A percentile compares a stretch with the other conserved stretches of the same genome.
Evolutionary conservation across 164 flowering plant species (phyloP).

Genomic region (Protea cynaroides): DNA sequence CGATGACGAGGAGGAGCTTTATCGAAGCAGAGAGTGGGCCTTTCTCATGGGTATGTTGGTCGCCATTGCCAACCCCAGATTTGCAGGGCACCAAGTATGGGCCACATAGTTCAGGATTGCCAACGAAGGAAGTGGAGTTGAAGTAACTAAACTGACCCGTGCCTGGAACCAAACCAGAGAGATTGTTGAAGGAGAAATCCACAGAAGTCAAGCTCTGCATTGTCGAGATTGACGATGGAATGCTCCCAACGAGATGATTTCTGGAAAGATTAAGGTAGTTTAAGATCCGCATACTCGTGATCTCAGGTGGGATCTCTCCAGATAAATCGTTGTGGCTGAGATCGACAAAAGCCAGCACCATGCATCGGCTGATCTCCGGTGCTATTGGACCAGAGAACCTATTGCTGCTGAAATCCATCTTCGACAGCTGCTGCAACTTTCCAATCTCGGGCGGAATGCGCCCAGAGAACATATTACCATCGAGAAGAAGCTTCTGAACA

Average conservation of each 20-base stretch:
- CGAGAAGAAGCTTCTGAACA: conserved; percentile 83
- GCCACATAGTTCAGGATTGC: conserved; percentile 94
- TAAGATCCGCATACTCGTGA: conserved; percentile 73
- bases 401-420: conserved; percentile 84
- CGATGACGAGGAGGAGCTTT: conserved; percentile 85
- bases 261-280: conserved; percentile 83
- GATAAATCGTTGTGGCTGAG: conserved; percentile 77
- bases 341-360: conserved; percentile 73
- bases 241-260: conserved; percentile 69
- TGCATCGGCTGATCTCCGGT: conserved; percentile 76
- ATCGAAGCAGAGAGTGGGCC: conserved; percentile 67
- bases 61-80: conserved; percentile 40
- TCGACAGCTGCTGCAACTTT: conserved; percentile 75
- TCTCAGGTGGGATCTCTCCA: conserved; percentile 75
- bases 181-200: conserved; percentile 87
- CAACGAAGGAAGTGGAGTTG: conserved; percentile 80
- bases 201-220: conserved; percentile 96
- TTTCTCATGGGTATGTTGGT: conserved; percentile 41
- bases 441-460: conserved; percentile 74
- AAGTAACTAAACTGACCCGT: conserved; percentile 96
- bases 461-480: conserved; percentile 82
- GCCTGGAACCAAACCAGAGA: conserved; percentile 86
- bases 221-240: conserved; percentile 59
- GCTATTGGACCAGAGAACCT: conserved; percentile 60
- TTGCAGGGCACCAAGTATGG: conserved; percentile 83